Percentiles rank a stretch among this genome's conserved stretches.
phyloP scores from a whole-genome alignment of 257 asterid species.

The Galeopsis tetrahit region DNA sequence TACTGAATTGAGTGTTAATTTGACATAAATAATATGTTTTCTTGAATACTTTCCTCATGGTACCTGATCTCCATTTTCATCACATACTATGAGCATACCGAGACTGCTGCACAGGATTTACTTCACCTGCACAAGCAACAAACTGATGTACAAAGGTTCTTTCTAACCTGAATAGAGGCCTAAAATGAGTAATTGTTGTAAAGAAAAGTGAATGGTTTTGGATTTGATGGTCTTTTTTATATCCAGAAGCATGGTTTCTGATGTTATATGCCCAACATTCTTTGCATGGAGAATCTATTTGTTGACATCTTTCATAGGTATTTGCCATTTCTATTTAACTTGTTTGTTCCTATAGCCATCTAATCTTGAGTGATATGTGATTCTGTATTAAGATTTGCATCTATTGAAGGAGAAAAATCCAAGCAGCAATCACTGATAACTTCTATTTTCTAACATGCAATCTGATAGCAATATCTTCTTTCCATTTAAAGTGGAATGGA shows the following conservation, averaged over 20 bases:
- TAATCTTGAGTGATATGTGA: not conserved
- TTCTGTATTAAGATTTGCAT: conserved; percentile 1
- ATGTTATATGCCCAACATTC: too few relatives aligned
- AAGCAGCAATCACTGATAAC: not conserved
- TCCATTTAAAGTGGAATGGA: not conserved
- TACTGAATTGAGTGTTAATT: not conserved
- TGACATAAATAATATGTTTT: not conserved
- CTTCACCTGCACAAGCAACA: too few relatives aligned
- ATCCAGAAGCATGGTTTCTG: too few relatives aligned
- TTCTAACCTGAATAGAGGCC: too few relatives aligned
- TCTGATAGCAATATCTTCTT: not conserved
- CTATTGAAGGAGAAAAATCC: conserved; percentile 3
- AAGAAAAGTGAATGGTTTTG: too few relatives aligned
- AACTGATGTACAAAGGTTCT: too few relatives aligned
- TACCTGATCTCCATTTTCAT: not conserved
- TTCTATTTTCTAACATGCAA: not conserved
- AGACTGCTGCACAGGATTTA: not conserved
- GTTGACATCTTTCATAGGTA: not conserved
- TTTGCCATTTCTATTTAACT: not conserved
- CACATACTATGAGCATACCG: not conserved
- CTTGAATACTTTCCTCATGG: not conserved
- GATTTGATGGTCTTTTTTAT: too few relatives aligned
- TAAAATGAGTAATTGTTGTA: too few relatives aligned
- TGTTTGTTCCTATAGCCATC: not conserved
- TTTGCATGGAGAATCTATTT: not conserved